phyloP scores from a whole-genome alignment of 2,329 filamentous ascomycete genomes.

The Diaporthe capsici region DNA sequence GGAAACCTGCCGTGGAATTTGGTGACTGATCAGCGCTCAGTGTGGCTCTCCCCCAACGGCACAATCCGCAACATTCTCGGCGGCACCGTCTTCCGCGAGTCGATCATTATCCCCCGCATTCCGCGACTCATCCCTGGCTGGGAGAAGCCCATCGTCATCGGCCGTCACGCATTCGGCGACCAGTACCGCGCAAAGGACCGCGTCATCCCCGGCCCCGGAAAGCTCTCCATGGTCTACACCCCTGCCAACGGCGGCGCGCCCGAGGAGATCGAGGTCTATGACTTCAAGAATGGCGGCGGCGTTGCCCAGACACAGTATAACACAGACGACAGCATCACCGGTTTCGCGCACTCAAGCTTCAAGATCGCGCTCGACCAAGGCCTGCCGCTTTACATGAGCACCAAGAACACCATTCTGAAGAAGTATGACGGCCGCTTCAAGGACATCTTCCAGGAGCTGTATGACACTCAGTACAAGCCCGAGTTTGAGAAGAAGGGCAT shows the following conservation, averaged over 20 bases:
- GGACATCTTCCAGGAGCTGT: slow-evolving; percentile 99
- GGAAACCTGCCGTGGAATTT: background rate
- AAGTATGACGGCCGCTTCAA: slow-evolving; percentile 99
- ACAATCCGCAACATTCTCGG: slow-evolving; percentile 83
- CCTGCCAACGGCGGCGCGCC: slow-evolving; percentile 81
- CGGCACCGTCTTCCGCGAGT: slow-evolving; percentile 98
- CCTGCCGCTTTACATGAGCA: slow-evolving; percentile 99
- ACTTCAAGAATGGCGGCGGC: slow-evolving; percentile 89
- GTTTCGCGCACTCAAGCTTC: slow-evolving; percentile 97
- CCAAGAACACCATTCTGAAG: slow-evolving; percentile 99
- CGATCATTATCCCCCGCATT: slow-evolving; percentile 94
- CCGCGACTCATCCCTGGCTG: slow-evolving; percentile 95
- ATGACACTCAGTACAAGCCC: slow-evolving; percentile 87
- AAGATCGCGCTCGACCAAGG: slow-evolving; percentile 91
- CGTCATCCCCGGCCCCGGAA: slow-evolving; percentile 86
- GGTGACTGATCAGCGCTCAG: slow-evolving; percentile 57
- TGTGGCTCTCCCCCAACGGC: slow-evolving; percentile 99
- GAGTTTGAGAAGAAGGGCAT: slow-evolving; percentile 92
- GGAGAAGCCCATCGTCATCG: slow-evolving; percentile 99
- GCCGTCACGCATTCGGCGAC: slow-evolving; percentile 97
- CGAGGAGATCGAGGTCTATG: slow-evolving; percentile 89
- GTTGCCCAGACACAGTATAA: slow-evolving; percentile 98
- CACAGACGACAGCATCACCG: slow-evolving; percentile 93
- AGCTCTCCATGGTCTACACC: slow-evolving; percentile 94
- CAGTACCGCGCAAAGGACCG: slow-evolving; percentile 98